These are phyloP conservation scores for Tetragonia tetragonoides DNA, from an alignment of 148 eudicot genomes.

Conservation along the genomic window DNA sequence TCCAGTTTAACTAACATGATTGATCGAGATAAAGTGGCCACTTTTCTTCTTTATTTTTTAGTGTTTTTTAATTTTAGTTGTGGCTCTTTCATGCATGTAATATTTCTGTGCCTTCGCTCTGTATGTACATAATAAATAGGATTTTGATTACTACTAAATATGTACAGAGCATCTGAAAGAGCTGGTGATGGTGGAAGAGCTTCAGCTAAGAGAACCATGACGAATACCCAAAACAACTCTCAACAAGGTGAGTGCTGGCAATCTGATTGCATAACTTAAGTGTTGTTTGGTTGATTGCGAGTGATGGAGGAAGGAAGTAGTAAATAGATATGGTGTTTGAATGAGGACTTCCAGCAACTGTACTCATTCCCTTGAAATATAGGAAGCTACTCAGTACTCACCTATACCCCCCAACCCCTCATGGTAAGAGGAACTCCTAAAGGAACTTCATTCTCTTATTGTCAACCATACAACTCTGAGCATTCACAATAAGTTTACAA, in stretches of 20 bases:
- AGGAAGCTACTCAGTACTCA: too few relatives aligned
- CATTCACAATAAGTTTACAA: too few relatives aligned
- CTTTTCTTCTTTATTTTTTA: background rate
- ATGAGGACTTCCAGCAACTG: too few relatives aligned
- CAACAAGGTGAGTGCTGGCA: slow-evolving; percentile 47
- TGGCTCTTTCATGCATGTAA: background rate
- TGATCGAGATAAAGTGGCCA: background rate
- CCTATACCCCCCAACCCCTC: too few relatives aligned
- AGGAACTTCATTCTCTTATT: too few relatives aligned
- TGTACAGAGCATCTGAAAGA: slow-evolving; percentile 65
- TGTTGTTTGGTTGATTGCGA: too few relatives aligned
- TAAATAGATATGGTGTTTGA: too few relatives aligned
- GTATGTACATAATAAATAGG: background rate
- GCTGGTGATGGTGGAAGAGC: slow-evolving; percentile 62
- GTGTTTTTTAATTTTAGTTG: background rate
- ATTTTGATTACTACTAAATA: background rate
- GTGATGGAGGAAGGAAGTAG: too few relatives aligned
- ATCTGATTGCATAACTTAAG: background rate
- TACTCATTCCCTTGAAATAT: too few relatives aligned
- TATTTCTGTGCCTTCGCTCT: background rate
- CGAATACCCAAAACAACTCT: slow-evolving; percentile 43
- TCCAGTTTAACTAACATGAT: background rate
- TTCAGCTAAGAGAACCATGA: slow-evolving; percentile 60
- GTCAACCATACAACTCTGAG: too few relatives aligned
- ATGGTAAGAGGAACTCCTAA: too few relatives aligned